A percentile compares a stretch with the other conserved stretches of the same genome.
These are phyloP conservation scores for Tolypocladium nubicola DNA, from an alignment of 2,329 filamentous ascomycete species.

Conservation along the genomic window DNA sequence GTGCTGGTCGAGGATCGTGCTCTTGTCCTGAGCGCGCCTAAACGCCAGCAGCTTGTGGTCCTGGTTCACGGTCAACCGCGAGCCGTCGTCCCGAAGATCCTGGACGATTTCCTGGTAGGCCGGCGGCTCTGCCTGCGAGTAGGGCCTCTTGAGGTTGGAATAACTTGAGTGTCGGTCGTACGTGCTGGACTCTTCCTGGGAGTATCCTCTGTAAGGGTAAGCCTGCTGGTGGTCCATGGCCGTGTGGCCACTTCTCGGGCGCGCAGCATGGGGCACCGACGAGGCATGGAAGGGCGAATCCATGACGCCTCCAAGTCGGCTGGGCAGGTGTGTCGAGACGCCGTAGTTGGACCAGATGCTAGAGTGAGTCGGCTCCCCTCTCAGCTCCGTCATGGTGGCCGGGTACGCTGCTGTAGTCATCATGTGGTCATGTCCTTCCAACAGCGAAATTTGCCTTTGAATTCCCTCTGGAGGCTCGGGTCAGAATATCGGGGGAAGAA, in stretches of 20 bases:
- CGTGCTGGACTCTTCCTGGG: conserved; percentile 41
- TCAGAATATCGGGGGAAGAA: background rate
- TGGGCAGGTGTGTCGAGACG: conserved; percentile 41
- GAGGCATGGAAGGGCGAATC: conserved; percentile 37
- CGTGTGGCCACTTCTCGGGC: conserved; percentile 38
- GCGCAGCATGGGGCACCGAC: conserved; percentile 29
- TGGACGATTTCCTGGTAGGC: conserved; percentile 52
- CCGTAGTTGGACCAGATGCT: conserved; percentile 50
- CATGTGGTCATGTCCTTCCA: conserved; percentile 40
- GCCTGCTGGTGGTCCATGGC: conserved; percentile 34
- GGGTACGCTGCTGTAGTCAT: conserved; percentile 51
- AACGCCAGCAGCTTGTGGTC: conserved; percentile 53
- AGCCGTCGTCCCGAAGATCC: conserved; percentile 47
- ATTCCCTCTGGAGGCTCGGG: background rate
- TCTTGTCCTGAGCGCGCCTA: conserved; percentile 45
- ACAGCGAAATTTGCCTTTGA: conserved; percentile 5
- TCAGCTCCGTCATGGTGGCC: conserved; percentile 53
- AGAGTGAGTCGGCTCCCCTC: conserved; percentile 46
- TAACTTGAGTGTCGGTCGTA: conserved; percentile 45
- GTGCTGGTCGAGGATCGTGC: conserved; percentile 49
- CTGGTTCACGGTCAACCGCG: conserved; percentile 46
- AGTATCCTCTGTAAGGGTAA: conserved; percentile 43
- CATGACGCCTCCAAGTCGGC: conserved; percentile 38
- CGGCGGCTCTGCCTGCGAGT: conserved; percentile 43
- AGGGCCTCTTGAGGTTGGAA: conserved; percentile 45